Evolutionary conservation across 306 rosid species (phyloP), one percentile per base, ranked within the genome.

Genomic region (Acacia crassicarpa): DNA sequence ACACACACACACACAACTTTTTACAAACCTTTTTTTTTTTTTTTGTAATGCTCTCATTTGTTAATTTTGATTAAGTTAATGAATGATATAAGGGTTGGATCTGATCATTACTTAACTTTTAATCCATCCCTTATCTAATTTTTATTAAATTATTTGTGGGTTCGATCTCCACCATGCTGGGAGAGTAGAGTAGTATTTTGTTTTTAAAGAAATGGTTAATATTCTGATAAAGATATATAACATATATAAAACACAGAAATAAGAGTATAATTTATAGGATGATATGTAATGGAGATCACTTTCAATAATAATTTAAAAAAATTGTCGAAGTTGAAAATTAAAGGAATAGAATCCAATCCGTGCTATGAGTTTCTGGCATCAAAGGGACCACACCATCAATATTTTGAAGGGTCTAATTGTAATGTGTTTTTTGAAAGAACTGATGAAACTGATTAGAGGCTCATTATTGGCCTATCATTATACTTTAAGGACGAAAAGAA

Each of bases 281-380:
- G 0, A 62, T 5, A 27, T 33, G 33, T 10, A 25, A 61, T 61
- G 71, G 13, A 20, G 22, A 40, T 43, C 54, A 2, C 35, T 43
- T 69, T 41, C 35, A 65, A 74, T 56, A 22, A 48, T 14, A 2
- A 14, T 0, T 13, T 2, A 46, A 48, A 0, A 48, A 48, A 70
- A 11, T 54, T 6, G 83, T 83, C 78, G 67, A 48, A 74, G 74
- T 70, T 75, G 43, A 1, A 19, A 32, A 32, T 32, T 32, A 32
- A 65, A 40, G 82, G 84, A 85, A 89, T 85, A 82, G 83, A 78
- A 85, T 82, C 83, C 78, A 66, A 16, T 38, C 41, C 41, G 41
- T 38, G 8, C 41, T 38, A 38, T 6, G 40, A 38, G 40, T 38
- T 38, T 38, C 40, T 38, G 8, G 8, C 40, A 38, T 35, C 40